Evolutionary conservation across 139 green algal species (phyloP), one percentile per base, ranked within the genome.

Genomic region (Chlamydomonas schloesseri): DNA sequence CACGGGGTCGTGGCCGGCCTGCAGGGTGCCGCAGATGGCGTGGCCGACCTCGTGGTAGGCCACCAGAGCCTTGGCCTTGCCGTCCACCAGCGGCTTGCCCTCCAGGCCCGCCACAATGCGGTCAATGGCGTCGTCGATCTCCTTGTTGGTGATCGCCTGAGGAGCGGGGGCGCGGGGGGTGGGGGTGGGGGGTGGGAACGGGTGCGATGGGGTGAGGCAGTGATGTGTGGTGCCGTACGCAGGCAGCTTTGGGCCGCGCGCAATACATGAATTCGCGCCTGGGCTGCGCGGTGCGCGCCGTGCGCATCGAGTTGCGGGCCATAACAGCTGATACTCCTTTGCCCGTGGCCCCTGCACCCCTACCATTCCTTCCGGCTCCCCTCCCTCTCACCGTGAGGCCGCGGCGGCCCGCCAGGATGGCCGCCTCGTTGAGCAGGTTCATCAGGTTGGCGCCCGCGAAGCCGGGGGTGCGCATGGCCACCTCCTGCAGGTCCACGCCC

Each of bases 341-440:
- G n/a, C n/a, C n/a, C n/a, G n/a, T n/a, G n/a, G n/a, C 42, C 42
- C 8, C 42, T 8, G 42, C 42, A 5, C 6, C 42, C 42, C 42
- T 50, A 5, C 42, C 42, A 50, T 8, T 8, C 42, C 42, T 13
- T 5, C 42, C 42, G 6, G 8, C 42, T 50, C 42, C 42, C 42
- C 42, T 50, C 6, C 42, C 5, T 50, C 42, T 50, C 42, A 91
- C 88, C 64, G 77, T 90, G 68, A 98, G 81, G 91, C 92, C 82
- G 89, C 98, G 93, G 21, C 98, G 91, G 15, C 98, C 98, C 13
- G 98, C 95, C 68, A 99, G 92, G 88, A 99, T 99, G 76, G 98
- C 98, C 0, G 98, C 96, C 96, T 99, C 98, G 87, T 99, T 99
- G 83, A 99, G 92, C 90, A 99, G 93, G 94, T 99, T 99, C 87